Percentiles rank a stretch among this genome's conserved stretches.
Evolutionary conservation across 169 alveolate species (phyloP).

Genomic region (Theileria parva): DNA sequence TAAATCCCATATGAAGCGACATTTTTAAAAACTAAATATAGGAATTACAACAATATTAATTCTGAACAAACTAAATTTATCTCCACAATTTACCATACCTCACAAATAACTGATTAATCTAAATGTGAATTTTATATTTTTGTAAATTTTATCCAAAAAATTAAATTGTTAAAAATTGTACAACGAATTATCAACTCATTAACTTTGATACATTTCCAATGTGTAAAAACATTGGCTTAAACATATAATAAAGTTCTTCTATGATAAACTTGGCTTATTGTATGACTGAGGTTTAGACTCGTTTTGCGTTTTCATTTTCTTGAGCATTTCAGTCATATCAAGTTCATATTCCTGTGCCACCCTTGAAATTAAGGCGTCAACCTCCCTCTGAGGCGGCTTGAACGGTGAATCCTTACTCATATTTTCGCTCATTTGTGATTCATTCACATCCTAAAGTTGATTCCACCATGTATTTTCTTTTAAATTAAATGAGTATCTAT

Average conservation of each 20-base stretch:
- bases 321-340: constrained; percentile 34
- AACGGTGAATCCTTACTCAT: constrained; percentile 18
- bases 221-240: background rate
- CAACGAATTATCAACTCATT: too few relatives aligned
- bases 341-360: constrained; percentile 66
- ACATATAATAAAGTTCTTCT: too few relatives aligned
- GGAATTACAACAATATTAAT: constrained; percentile 13
- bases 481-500: background rate
- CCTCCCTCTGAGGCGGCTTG: constrained; percentile 51
- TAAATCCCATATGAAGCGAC: constrained; percentile 92
- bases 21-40: constrained; percentile 53
- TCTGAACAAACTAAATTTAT: background rate
- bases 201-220: too few relatives aligned
- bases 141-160: background rate
- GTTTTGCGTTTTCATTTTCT: constrained; percentile 7
- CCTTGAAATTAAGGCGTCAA: constrained; percentile 44
- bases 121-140: background rate
- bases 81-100: constrained; percentile 7
- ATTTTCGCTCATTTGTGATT: constrained; percentile 35
- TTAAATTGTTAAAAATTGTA: constrained; percentile 5
- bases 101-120: constrained; percentile 5
- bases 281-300: too few relatives aligned
- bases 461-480: constrained; percentile 1
- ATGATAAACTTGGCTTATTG: too few relatives aligned
- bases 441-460: constrained; percentile 40